phyloP scores from a whole-genome alignment of 75 land plant species.

The Azolla pinnata region DNA sequence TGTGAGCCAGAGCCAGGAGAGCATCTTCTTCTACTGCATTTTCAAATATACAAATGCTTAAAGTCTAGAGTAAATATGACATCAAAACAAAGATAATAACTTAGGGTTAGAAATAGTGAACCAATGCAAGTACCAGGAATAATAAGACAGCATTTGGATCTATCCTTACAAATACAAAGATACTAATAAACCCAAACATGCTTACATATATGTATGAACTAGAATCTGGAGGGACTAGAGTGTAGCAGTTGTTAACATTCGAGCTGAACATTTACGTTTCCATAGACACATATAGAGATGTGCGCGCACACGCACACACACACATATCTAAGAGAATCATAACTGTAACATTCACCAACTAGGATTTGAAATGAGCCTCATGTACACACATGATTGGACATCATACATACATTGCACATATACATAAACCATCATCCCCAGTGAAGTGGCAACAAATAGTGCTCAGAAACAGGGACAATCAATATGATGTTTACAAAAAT shows the following conservation, averaged over 20 bases:
- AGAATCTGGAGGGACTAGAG: too few relatives aligned
- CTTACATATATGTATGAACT: background rate
- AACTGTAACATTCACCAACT: too few relatives aligned
- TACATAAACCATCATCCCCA: too few relatives aligned
- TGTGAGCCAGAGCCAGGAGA: constrained; percentile 63
- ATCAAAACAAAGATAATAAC: background rate
- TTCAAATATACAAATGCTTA: background rate
- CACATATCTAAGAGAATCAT: background rate
- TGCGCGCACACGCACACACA: background rate
- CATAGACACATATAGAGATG: background rate
- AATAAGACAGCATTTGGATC: background rate
- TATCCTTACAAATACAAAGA: background rate
- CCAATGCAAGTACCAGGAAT: background rate
- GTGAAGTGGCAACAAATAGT: too few relatives aligned
- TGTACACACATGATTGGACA: too few relatives aligned
- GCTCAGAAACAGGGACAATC: too few relatives aligned
- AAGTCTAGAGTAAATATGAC: background rate
- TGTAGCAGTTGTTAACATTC: constrained; percentile 1
- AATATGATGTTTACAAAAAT: too few relatives aligned
- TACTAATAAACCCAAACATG: background rate
- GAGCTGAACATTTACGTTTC: background rate
- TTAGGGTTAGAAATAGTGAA: background rate
- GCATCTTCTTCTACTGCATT: constrained; percentile 57
- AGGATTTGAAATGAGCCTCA: too few relatives aligned
- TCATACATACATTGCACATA: too few relatives aligned